Base-by-base conservation (phyloP, 306 rosid species). In the Fragaria vesca region DNA sequence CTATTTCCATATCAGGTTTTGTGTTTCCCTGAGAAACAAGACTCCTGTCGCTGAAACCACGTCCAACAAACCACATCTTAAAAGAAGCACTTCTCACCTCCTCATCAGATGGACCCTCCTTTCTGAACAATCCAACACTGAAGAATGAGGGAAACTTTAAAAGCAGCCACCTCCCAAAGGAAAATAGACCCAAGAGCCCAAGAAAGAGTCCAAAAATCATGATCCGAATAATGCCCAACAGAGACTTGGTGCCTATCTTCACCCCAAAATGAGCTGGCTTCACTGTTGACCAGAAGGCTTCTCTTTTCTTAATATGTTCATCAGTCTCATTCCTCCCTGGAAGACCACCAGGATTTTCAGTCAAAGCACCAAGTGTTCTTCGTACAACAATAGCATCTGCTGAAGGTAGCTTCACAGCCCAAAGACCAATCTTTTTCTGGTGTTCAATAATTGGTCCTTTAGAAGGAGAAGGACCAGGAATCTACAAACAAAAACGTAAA, bases 21-120 rank as follows among this genome's bases (percentile, higher is more conserved):
- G 51, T 42, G 76, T 85, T 85, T 78, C 76, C 88, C 24, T 79
- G 75, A 0, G 85, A 82, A 43, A 75, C 88, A 72, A 77, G 82
- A 51, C 72, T 82, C 78, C 24, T 73, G 63, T 87, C 47, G 10
- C 89, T 87, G 69, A 57, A 94, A 72, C 97, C 97, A 20, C 78
- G 87, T 54, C 97, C 96, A 5, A 92, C 84, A 76, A 88, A 92
- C 97, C 98, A 94, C 95, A 94, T 94, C 81, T 92, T 90, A 73
- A 94, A 94, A 4, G 93, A 81, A 28, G 97, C 91, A 40, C 97
- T 89, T 60, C 80, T 85, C 9, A 94, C 81, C 81, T 90, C 94
- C 40, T 92, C 93, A 74, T 94, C 93, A 0, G 98, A 81, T 24
- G 97, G 98, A 45, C 98, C 97, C 36, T 87, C 79, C 89, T 89